These are phyloP conservation scores for Fraxinus paxiana DNA, from an alignment of 305 asterid genomes.

Conservation along the genomic window DNA sequence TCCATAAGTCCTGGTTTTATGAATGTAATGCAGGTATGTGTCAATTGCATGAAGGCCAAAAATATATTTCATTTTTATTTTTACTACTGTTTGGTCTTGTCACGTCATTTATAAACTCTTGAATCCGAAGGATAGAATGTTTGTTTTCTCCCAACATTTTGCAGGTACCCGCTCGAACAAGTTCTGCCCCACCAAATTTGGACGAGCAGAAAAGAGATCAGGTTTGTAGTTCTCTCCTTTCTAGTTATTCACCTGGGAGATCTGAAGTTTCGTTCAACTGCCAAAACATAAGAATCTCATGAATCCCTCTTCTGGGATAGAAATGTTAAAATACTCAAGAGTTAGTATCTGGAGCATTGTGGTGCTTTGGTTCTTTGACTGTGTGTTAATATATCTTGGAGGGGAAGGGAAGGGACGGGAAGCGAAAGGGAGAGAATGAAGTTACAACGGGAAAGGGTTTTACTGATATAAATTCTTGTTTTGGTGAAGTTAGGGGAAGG, in stretches of 20 bases:
- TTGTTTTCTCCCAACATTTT: conserved; percentile 1
- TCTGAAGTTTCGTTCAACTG: background rate
- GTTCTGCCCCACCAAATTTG: conserved; percentile 97
- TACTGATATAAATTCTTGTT: background rate
- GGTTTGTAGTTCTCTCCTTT: conserved; percentile 44
- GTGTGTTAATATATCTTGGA: conserved; percentile 5
- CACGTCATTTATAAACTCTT: conserved; percentile 5
- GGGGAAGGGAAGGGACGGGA: background rate
- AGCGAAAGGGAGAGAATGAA: conserved; percentile 8
- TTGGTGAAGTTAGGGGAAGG: conserved; percentile 1
- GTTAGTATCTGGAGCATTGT: conserved; percentile 3
- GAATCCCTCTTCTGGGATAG: background rate
- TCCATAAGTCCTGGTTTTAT: conserved; percentile 66
- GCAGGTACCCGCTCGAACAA: conserved; percentile 85
- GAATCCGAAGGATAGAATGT: conserved; percentile 1
- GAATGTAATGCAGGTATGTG: conserved; percentile 67
- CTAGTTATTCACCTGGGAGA: conserved; percentile 15
- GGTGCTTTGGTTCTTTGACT: background rate
- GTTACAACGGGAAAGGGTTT: background rate
- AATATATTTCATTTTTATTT: background rate
- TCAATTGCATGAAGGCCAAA: conserved; percentile 9
- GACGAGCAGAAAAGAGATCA: conserved; percentile 85
- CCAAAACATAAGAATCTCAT: background rate
- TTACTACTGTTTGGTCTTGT: background rate
- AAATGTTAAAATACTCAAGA: conserved; percentile 3